Percentiles rank a stretch among this genome's conserved stretches.
Conservation (phyloP, 164 flowering plant genomes). For the Kingdonia uniflora region DNA sequence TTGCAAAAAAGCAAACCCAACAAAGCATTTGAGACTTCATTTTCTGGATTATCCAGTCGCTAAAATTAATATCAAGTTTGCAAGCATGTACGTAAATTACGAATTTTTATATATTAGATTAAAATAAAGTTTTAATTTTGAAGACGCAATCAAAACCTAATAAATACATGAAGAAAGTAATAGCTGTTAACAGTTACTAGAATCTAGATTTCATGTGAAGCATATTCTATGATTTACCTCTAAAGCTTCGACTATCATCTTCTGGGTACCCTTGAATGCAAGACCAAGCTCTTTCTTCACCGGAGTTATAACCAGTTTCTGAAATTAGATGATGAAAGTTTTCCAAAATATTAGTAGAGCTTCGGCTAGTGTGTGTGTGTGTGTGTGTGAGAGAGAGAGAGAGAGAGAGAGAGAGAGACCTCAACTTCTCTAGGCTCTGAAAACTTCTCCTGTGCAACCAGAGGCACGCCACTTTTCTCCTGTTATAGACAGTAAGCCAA, state of each 20-base stretch:
- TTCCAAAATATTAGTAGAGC: background rate
- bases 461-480: conserved; percentile 81
- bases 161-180: too few species aligned
- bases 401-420: conserved; percentile 29
- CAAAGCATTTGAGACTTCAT: too few species aligned
- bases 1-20: too few species aligned
- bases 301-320: conserved; percentile 79
- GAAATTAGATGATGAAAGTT: conserved; percentile 9
- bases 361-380: background rate
- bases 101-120: too few species aligned
- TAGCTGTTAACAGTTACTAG: background rate
- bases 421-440: conserved; percentile 75
- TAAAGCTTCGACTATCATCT: conserved; percentile 78
- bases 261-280: conserved; percentile 84
- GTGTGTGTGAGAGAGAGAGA: too few species aligned
- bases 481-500: conserved; percentile 11
- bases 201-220: background rate
- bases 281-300: conserved; percentile 85
- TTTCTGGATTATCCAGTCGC: background rate
- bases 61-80: background rate
- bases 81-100: too few species aligned
- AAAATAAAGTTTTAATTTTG: too few species aligned
- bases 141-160: too few species aligned
- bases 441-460: conserved; percentile 66
- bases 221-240: conserved; percentile 41